These are phyloP conservation scores for Triangularia verruculosa DNA, from an alignment of 2,329 filamentous ascomycete species.

Conservation along the genomic window DNA sequence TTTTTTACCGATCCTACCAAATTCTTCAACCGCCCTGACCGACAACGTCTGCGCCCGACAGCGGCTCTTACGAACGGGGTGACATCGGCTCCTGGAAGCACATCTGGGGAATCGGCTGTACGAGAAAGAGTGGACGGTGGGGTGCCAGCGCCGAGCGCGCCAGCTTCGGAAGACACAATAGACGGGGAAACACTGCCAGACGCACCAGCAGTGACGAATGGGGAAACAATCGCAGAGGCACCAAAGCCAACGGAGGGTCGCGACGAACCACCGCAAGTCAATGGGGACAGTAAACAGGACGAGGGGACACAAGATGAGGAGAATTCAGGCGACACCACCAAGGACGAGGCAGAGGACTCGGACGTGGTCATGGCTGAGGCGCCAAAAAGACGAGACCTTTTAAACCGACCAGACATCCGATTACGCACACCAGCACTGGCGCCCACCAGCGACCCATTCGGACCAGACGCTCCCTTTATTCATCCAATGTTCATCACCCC, in stretches of 20 bases:
- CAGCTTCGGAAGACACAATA: slow-evolving; percentile 2
- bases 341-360: not conserved
- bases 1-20: slow-evolving; percentile 50
- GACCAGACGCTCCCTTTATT: slow-evolving; percentile 51
- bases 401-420: slow-evolving; percentile 1
- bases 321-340: not conserved
- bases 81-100: not conserved
- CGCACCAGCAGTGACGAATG: slow-evolving; percentile 8
- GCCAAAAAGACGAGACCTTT: not conserved
- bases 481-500: slow-evolving; percentile 74
- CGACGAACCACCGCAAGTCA: not conserved
- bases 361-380: slow-evolving; percentile 25
- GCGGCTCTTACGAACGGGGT: not conserved
- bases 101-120: not conserved
- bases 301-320: not conserved
- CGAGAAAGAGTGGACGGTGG: not conserved
- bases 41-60: not conserved
- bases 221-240: not conserved
- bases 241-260: not conserved
- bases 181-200: slow-evolving; percentile 17
- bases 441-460: slow-evolving; percentile 12
- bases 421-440: slow-evolving; percentile 10
- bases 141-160: not conserved
- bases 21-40: slow-evolving; percentile 29
- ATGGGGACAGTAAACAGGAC: slow-evolving; percentile 1